Evolutionary conservation across 805 yeast species (phyloP).

Genomic region (Yamadazyma philogaea): DNA sequence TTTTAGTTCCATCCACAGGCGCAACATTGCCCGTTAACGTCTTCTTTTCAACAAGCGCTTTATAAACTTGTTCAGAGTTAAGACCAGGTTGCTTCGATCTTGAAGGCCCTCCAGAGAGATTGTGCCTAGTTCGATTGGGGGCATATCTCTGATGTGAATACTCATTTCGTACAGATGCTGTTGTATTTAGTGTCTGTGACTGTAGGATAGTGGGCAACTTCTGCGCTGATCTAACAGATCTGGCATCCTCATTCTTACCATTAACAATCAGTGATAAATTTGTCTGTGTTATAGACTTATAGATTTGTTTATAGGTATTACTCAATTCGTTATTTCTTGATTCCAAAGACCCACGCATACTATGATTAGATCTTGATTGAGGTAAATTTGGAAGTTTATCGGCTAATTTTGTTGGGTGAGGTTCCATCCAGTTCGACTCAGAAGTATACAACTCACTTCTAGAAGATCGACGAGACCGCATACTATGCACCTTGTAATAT

Average conservation of each 20-base stretch:
- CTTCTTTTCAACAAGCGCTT: slow-evolving; percentile 10
- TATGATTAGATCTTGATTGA: slow-evolving; percentile 23
- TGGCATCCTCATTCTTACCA: slow-evolving; percentile 10
- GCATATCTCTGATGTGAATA: not conserved
- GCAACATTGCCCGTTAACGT: not conserved
- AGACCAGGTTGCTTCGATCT: not conserved
- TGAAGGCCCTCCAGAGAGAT: not conserved
- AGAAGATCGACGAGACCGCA: slow-evolving; percentile 35
- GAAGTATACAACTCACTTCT: slow-evolving; percentile 40
- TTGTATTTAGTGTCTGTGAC: slow-evolving; percentile 8
- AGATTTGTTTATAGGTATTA: slow-evolving; percentile 32
- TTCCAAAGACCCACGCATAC: slow-evolving; percentile 18
- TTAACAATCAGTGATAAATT: slow-evolving; percentile 20
- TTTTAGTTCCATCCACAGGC: slow-evolving; percentile 4
- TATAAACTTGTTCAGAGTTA: slow-evolving; percentile 14
- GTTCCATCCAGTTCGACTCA: slow-evolving; percentile 55
- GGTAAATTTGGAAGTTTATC: slow-evolving; percentile 8
- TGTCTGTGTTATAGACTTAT: slow-evolving; percentile 35
- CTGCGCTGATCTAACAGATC: slow-evolving; percentile 13
- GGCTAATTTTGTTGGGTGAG: slow-evolving; percentile 15
- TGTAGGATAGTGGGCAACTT: slow-evolving; percentile 18
- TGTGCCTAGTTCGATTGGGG: not conserved
- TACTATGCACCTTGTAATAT: slow-evolving; percentile 24
- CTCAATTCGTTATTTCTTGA: slow-evolving; percentile 21
- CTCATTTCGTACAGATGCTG: slow-evolving; percentile 6